These are phyloP conservation scores for Rhynchosporium graminicola DNA, from an alignment of 2,329 filamentous ascomycete species.

Conservation along the genomic window DNA sequence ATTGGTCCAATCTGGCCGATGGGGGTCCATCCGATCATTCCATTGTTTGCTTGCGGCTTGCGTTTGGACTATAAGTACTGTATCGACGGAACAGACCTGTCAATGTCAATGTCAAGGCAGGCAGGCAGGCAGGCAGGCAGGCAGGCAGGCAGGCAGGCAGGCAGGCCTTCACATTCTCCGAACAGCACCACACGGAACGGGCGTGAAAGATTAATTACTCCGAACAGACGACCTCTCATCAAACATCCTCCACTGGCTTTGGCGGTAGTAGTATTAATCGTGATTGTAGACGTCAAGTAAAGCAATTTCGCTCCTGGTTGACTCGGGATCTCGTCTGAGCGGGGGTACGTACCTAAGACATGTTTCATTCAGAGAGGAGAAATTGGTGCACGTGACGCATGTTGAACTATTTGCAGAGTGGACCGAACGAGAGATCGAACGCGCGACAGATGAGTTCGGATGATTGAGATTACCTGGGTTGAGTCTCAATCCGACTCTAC, in stretches of 20 bases:
- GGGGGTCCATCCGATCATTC: background rate
- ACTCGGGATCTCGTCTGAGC: background rate
- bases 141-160: no score
- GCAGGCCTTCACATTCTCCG: no score
- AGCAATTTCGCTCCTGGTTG: background rate
- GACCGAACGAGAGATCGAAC: background rate
- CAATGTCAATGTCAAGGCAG: no score
- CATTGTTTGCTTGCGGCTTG: background rate
- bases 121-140: no score
- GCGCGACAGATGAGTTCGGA: background rate
- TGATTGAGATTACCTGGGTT: background rate
- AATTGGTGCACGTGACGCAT: background rate
- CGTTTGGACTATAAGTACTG: background rate
- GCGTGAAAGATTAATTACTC: no score
- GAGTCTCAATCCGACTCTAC: background rate
- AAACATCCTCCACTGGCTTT: no score
- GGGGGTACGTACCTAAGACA: no score
- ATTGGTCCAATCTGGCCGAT: constrained; percentile 14
- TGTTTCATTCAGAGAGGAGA: background rate
- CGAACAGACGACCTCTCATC: no score
- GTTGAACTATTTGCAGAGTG: background rate
- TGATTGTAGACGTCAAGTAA: background rate
- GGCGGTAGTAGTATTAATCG: background rate
- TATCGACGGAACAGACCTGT: no score
- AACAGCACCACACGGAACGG: no score